A percentile compares a stretch with the other conserved stretches of the same genome.
phyloP scores from a whole-genome alignment of 495 filamentous ascomycete genomes.

The Chaetomium fimeti region DNA sequence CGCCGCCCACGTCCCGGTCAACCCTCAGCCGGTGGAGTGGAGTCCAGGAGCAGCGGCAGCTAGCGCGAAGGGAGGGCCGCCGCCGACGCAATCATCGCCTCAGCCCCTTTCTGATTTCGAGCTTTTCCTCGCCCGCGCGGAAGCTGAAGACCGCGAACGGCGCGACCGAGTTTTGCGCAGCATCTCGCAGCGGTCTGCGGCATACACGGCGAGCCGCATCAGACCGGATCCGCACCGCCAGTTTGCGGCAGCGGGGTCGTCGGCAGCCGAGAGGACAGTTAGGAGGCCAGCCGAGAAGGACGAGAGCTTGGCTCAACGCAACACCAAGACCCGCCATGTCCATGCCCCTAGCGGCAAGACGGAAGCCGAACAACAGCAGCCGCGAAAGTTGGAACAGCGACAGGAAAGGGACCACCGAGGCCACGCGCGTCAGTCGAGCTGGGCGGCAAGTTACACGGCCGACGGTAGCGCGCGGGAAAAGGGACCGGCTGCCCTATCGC shows the following conservation, averaged over 20 bases:
- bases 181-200: conserved; percentile 19
- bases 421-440: conserved; percentile 22
- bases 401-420: neutral
- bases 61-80: neutral
- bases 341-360: neutral
- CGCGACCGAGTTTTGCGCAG: conserved; percentile 21
- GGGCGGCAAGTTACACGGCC: conserved; percentile 19
- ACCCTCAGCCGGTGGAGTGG: neutral
- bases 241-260: conserved; percentile 15
- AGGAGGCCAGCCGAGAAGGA: neutral
- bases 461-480: neutral
- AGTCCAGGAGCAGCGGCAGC: neutral
- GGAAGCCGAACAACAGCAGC: conserved; percentile 16
- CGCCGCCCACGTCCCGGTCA: conserved; percentile 7
- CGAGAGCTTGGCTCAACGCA: neutral
- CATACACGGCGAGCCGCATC: conserved; percentile 4
- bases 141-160: conserved; percentile 29
- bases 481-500: neutral
- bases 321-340: conserved; percentile 13
- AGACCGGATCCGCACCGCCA: conserved; percentile 30
- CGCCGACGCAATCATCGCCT: neutral
- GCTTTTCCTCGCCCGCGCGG: conserved; percentile 33
- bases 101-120: conserved; percentile 29
- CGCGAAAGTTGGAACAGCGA: neutral
- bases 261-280: neutral